Conservation (phyloP, 306 rosid genomes). For the Cicer judaicum region DNA sequence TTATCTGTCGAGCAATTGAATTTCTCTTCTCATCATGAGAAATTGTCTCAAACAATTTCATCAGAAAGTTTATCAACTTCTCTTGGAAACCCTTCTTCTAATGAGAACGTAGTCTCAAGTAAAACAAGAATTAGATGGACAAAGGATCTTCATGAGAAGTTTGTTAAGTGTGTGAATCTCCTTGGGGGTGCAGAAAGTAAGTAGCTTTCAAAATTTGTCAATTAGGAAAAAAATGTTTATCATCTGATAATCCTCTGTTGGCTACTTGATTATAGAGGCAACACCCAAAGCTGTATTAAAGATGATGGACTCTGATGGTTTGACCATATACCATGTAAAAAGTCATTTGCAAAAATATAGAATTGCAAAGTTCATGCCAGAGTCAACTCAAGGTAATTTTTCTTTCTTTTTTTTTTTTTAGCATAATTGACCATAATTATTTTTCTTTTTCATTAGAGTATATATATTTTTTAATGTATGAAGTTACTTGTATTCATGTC, state of each 20-base stretch:
- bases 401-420: not conserved
- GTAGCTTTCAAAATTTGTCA: conserved; percentile 35
- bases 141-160: conserved; percentile 90
- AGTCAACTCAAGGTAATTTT: conserved; percentile 63
- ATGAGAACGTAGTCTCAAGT: conserved; percentile 51
- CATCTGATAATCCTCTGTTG: conserved; percentile 32
- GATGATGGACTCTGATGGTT: conserved; percentile 79
- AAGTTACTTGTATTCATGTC: conserved; percentile 9
- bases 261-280: conserved; percentile 62
- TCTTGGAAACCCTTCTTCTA: conserved; percentile 53
- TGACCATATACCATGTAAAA: conserved; percentile 92
- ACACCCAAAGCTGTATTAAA: conserved; percentile 84
- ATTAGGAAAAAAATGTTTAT: conserved; percentile 4
- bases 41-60: conserved; percentile 51
- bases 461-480: conserved; percentile 12
- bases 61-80: conserved; percentile 44
- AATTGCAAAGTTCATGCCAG: conserved; percentile 82
- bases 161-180: conserved; percentile 81
- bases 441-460: conserved; percentile 8
- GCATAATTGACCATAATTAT: not conserved
- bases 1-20: conserved; percentile 45
- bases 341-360: conserved; percentile 97
- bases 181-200: conserved; percentile 93
- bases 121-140: conserved; percentile 90
- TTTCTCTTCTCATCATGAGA: conserved; percentile 56